Evolutionary conservation across 2,329 filamentous ascomycete species (phyloP).

Genomic region (Fusarium tricinctum): DNA sequence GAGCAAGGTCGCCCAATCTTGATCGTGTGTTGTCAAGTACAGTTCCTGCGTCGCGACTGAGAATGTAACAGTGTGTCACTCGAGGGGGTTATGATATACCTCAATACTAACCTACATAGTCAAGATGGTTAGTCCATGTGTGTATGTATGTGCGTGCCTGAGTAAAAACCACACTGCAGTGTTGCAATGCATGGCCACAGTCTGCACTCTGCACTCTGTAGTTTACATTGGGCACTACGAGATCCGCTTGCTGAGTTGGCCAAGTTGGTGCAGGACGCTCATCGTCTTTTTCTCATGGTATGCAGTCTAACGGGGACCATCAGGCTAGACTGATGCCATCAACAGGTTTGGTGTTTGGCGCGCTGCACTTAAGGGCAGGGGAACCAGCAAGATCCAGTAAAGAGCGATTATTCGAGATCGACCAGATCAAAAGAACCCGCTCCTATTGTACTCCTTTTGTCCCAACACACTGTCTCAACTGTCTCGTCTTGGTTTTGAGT

Average conservation of each 20-base stretch:
- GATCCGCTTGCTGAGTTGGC: slow-evolving; percentile 48
- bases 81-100: slow-evolving; percentile 8
- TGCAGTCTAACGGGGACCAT: slow-evolving; percentile 35
- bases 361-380: neutral
- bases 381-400: neutral
- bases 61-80: slow-evolving; percentile 33
- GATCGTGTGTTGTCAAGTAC: slow-evolving; percentile 47
- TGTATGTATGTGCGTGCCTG: slow-evolving; percentile 28
- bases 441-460: neutral
- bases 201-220: neutral
- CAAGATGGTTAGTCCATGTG: neutral
- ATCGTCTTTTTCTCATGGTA: slow-evolving; percentile 17
- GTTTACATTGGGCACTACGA: neutral
- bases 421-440: slow-evolving; percentile 19
- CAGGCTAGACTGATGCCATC: slow-evolving; percentile 34
- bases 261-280: slow-evolving; percentile 26
- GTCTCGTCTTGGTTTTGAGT: too few species aligned
- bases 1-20: slow-evolving; percentile 42
- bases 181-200: neutral
- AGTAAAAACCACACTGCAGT: slow-evolving; percentile 24
- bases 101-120: neutral
- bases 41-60: slow-evolving; percentile 46
- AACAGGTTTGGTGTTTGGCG: slow-evolving; percentile 40
- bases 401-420: slow-evolving; percentile 10
- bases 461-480: slow-evolving; percentile 18